A percentile compares a stretch with the other conserved stretches of the same genome.
phyloP scores from a whole-genome alignment of 768 basidiomycete species.

The Daedaleopsis sinensis region DNA sequence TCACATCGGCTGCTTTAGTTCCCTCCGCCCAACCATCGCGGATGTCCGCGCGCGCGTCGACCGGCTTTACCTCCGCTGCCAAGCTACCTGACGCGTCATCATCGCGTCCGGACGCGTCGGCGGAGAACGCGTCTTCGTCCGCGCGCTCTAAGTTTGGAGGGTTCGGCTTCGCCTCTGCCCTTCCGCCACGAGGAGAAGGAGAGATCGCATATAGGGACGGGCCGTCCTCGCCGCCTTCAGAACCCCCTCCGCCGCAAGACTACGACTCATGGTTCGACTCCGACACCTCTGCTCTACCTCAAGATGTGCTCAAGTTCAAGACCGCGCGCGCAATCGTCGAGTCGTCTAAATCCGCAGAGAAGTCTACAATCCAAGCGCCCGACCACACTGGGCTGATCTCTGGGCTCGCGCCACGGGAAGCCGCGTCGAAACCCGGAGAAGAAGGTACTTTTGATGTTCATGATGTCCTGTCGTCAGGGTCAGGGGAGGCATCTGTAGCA shows the following conservation, averaged over 20 bases:
- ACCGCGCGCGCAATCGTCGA: background rate
- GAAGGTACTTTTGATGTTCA: background rate
- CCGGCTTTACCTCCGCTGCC: constrained; percentile 6
- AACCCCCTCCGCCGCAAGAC: constrained; percentile 10
- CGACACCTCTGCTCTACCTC: constrained; percentile 9
- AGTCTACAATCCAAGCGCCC: background rate
- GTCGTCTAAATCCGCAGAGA: background rate
- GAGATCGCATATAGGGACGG: background rate
- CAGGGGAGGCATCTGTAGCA: background rate
- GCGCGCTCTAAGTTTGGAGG: background rate
- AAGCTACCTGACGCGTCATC: background rate
- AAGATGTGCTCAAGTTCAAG: constrained; percentile 10
- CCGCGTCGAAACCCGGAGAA: background rate
- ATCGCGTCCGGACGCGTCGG: background rate
- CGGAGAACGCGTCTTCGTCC: background rate
- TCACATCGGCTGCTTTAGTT: constrained; percentile 9
- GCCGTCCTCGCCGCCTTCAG: background rate
- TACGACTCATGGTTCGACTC: constrained; percentile 24
- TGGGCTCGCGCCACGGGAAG: background rate
- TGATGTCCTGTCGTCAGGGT: background rate
- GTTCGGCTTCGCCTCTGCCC: constrained; percentile 10
- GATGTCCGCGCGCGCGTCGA: background rate
- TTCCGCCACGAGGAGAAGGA: background rate
- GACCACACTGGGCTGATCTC: background rate
- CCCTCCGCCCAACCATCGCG: background rate